phyloP scores from a whole-genome alignment of 192 early-diverging fungal genomes.

The Paraglomus occultum region DNA sequence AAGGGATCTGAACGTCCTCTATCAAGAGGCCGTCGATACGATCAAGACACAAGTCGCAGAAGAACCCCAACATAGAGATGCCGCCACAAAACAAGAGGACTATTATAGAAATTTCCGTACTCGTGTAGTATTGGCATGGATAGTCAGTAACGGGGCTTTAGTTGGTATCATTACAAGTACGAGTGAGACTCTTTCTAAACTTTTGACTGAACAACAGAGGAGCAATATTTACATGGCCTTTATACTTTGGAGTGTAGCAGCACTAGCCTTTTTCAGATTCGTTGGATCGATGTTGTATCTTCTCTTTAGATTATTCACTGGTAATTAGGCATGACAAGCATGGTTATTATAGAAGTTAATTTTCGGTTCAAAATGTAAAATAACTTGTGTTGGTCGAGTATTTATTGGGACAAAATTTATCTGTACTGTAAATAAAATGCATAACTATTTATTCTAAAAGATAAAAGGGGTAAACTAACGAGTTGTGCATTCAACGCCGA shows the following conservation, averaged over 20 bases:
- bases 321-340: slow-evolving; percentile 1
- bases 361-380: neutral
- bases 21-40: slow-evolving; percentile 66
- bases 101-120: slow-evolving; percentile 86
- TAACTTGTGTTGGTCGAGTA: neutral
- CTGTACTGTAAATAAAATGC: too few species aligned
- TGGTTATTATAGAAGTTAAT: slow-evolving; percentile 42
- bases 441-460: too few species aligned
- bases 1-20: slow-evolving; percentile 77
- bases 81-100: slow-evolving; percentile 74
- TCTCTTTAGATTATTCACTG: slow-evolving; percentile 55
- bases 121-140: slow-evolving; percentile 70
- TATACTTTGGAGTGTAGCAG: slow-evolving; percentile 77
- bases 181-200: slow-evolving; percentile 27
- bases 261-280: slow-evolving; percentile 65
- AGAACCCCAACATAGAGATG: slow-evolving; percentile 56
- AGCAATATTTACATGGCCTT: slow-evolving; percentile 55
- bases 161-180: slow-evolving; percentile 64
- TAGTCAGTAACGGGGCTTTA: slow-evolving; percentile 71
- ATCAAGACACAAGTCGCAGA: slow-evolving; percentile 49
- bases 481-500: too few species aligned
- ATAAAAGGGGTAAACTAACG: too few species aligned
- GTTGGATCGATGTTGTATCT: slow-evolving; percentile 66
- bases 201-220: slow-evolving; percentile 35
- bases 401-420: too few species aligned